A percentile compares a stretch with the other conserved stretches of the same genome.
Evolutionary conservation across 164 flowering plant genomes (phyloP).

Genomic region (Stephania yunnanensis): DNA sequence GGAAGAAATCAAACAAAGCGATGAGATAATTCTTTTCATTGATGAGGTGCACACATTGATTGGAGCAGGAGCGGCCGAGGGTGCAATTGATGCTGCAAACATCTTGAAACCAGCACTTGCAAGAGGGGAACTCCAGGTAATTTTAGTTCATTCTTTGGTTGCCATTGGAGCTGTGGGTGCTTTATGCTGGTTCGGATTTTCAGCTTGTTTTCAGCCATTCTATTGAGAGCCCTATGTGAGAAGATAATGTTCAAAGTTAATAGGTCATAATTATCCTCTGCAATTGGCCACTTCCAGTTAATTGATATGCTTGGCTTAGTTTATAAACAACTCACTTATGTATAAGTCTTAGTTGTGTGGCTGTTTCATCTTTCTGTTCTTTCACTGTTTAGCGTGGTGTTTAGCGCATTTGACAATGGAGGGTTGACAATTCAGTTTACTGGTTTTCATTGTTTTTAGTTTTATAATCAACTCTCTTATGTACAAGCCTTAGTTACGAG

Average conservation of each 20-base stretch:
- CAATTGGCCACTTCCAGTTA: not conserved
- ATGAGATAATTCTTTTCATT: constrained; percentile 88
- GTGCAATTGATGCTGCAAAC: constrained; percentile 98
- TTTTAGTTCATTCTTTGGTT: not conserved
- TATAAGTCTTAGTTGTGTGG: not conserved
- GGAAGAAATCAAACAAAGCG: constrained; percentile 94
- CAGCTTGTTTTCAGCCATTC: not conserved
- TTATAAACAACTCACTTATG: not conserved
- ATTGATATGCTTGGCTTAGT: not conserved
- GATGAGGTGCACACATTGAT: constrained; percentile 97
- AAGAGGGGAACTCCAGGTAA: constrained; percentile 93
- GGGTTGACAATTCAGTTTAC: not conserved
- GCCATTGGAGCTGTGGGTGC: not conserved
- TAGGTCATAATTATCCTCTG: not conserved
- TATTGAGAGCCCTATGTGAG: not conserved
- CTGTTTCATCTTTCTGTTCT: not conserved
- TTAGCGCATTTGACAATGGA: not conserved
- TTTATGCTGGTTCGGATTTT: not conserved
- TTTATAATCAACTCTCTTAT: too few species aligned
- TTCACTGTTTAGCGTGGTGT: not conserved
- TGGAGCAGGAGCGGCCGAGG: constrained; percentile 99
- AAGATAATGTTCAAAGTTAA: not conserved
- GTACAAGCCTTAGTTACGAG: too few species aligned
- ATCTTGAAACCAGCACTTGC: constrained; percentile 97
- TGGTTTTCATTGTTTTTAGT: not conserved